Percentiles rank a stretch among this genome's conserved stretches.
Conservation (phyloP, 495 filamentous ascomycete species). For the Massariosphaeria phaeospora region DNA sequence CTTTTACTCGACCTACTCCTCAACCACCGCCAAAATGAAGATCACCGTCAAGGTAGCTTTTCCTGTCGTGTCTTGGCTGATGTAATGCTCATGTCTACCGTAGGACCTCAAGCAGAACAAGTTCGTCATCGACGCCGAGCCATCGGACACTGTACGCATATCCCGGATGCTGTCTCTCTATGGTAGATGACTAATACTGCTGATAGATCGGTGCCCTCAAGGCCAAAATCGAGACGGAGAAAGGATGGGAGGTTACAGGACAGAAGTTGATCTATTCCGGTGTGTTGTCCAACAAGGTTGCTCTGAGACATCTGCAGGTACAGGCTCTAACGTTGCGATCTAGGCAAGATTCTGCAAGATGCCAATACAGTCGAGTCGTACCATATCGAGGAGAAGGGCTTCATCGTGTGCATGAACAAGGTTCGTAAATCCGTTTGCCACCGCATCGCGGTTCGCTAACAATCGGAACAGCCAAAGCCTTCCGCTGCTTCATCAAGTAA, state of each 20-base stretch:
- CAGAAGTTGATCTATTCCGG: slow-evolving; percentile 98
- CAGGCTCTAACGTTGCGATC: slow-evolving; percentile 16
- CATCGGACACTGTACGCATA: slow-evolving; percentile 76
- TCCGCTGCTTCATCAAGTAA: slow-evolving; percentile 55
- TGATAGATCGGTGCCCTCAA: slow-evolving; percentile 78
- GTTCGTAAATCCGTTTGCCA: slow-evolving; percentile 46
- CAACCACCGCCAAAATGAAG: slow-evolving; percentile 57
- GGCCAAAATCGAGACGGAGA: slow-evolving; percentile 79
- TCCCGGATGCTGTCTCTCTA: slow-evolving; percentile 4
- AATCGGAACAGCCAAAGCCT: slow-evolving; percentile 55
- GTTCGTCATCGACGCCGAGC: slow-evolving; percentile 90
- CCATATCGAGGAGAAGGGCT: slow-evolving; percentile 98
- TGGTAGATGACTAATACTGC: not conserved
- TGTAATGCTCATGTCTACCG: slow-evolving; percentile 12
- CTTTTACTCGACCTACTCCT: not conserved
- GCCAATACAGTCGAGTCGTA: slow-evolving; percentile 90
- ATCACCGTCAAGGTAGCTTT: slow-evolving; percentile 71
- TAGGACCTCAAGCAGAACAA: slow-evolving; percentile 96
- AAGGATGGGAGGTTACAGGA: slow-evolving; percentile 80
- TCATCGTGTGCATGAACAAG: slow-evolving; percentile 97
- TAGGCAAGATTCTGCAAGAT: slow-evolving; percentile 97
- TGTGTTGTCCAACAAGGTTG: slow-evolving; percentile 44
- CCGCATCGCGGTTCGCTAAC: slow-evolving; percentile 11
- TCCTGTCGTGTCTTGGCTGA: not conserved
- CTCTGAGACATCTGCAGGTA: slow-evolving; percentile 8